Evolutionary conservation across 495 filamentous ascomycete genomes (phyloP).

Genomic region (Annulohypoxylon moriforme): DNA sequence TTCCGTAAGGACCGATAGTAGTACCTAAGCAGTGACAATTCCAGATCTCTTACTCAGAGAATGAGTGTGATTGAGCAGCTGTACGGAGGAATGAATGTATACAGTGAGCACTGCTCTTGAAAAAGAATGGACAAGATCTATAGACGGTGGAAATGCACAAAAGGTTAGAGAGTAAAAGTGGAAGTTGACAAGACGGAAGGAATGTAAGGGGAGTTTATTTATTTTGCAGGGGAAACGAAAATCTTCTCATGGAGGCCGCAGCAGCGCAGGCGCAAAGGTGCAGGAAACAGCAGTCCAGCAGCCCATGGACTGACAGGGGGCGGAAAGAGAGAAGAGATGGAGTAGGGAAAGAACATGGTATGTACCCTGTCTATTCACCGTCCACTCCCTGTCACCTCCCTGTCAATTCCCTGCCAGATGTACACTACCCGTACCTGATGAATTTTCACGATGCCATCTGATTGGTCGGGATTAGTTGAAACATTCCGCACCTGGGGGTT

Average conservation of each 20-base stretch:
- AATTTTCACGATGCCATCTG: background rate
- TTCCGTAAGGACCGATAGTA: slow-evolving; percentile 24
- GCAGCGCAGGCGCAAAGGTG: background rate
- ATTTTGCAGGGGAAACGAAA: slow-evolving; percentile 26
- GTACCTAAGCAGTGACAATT: slow-evolving; percentile 4
- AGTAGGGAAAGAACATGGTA: slow-evolving; percentile 16
- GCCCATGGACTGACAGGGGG: background rate
- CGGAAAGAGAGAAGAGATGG: background rate
- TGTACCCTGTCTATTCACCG: background rate
- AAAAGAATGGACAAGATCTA: slow-evolving; percentile 51
- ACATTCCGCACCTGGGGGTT: slow-evolving; percentile 23
- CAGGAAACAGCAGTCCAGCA: background rate
- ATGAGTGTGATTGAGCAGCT: slow-evolving; percentile 45
- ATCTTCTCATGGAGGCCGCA: slow-evolving; percentile 32
- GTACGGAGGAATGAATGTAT: slow-evolving; percentile 51
- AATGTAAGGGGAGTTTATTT: slow-evolving; percentile 39
- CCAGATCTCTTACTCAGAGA: slow-evolving; percentile 33
- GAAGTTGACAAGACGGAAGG: slow-evolving; percentile 22
- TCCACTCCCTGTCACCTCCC: background rate
- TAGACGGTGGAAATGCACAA: slow-evolving; percentile 41
- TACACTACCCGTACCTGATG: slow-evolving; percentile 25
- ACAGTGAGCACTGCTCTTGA: slow-evolving; percentile 54
- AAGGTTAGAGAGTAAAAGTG: slow-evolving; percentile 34
- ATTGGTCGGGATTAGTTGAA: slow-evolving; percentile 35
- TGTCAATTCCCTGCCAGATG: slow-evolving; percentile 10